Evolutionary conservation across 768 basidiomycete species (phyloP).

Genomic region (Podaxis rugospora): DNA sequence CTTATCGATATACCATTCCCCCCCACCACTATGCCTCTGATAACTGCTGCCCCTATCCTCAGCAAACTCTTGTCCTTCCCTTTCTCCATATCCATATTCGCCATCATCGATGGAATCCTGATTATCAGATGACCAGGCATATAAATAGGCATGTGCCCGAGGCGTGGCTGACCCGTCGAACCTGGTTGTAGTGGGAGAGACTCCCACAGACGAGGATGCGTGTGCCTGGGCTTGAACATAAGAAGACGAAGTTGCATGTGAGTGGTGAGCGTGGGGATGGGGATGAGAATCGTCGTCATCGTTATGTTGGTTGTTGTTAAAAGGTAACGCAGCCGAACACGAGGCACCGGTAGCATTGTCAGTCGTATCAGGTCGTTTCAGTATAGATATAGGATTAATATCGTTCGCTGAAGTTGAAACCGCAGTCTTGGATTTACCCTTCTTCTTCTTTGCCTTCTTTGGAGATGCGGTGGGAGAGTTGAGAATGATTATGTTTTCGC

Average conservation of each 20-base stretch:
- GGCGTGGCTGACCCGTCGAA: constrained; percentile 3
- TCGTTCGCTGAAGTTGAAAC: neutral
- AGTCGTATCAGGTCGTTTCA: neutral
- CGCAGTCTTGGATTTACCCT: neutral
- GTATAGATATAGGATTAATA: constrained; percentile 3
- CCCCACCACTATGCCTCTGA: constrained; percentile 13
- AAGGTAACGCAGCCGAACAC: neutral
- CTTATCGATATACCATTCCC: constrained; percentile 17
- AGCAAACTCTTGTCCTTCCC: constrained; percentile 8
- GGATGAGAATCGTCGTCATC: too few relatives aligned
- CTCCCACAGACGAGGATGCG: constrained; percentile 2
- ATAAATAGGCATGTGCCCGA: constrained; percentile 1
- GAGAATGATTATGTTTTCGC: neutral
- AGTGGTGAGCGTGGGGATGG: too few relatives aligned
- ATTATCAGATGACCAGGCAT: constrained; percentile 4
- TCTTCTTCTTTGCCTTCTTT: neutral
- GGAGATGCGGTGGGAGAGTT: neutral
- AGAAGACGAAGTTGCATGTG: neutral
- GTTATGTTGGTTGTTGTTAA: neutral
- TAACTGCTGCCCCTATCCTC: constrained; percentile 21
- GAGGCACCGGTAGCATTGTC: neutral
- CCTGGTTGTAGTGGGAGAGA: neutral
- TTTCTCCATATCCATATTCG: neutral
- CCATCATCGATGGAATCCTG: constrained; percentile 4
- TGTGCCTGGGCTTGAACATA: neutral